These are phyloP conservation scores for Haplosporangium gracile DNA, from an alignment of 192 early-diverging fungal species.

Conservation along the genomic window DNA sequence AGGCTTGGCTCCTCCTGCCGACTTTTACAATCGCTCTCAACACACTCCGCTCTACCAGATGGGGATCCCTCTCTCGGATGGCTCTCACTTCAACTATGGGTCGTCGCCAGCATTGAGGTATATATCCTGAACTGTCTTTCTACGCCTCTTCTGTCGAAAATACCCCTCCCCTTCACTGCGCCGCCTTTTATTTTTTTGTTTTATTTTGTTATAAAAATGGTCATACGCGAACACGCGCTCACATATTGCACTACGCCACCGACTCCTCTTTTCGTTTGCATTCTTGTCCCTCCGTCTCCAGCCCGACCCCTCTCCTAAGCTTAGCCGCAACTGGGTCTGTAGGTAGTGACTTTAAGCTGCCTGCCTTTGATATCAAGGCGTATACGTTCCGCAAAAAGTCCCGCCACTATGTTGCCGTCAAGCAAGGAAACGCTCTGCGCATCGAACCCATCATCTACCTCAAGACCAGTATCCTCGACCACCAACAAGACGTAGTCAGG, in stretches of 20 bases:
- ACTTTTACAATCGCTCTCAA: slow-evolving; percentile 32
- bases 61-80: slow-evolving; percentile 20
- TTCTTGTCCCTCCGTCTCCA: not conserved
- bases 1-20: slow-evolving; percentile 1
- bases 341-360: slow-evolving; percentile 1
- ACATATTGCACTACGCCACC: not conserved
- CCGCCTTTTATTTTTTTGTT: not conserved
- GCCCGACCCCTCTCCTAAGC: not conserved
- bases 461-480: slow-evolving; percentile 44
- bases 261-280: not conserved
- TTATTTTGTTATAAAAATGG: not conserved
- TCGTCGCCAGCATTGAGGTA: slow-evolving; percentile 20
- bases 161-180: not conserved
- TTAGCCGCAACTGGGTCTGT: slow-evolving; percentile 2
- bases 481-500: slow-evolving; percentile 27
- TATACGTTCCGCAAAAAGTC: slow-evolving; percentile 55
- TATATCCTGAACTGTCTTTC: not conserved
- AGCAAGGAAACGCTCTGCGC: slow-evolving; percentile 44
- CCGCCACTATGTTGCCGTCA: slow-evolving; percentile 47
- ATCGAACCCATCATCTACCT: slow-evolving; percentile 54
- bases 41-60: slow-evolving; percentile 46
- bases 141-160: not conserved
- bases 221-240: not conserved
- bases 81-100: slow-evolving; percentile 21
- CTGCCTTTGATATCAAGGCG: slow-evolving; percentile 45